Evolutionary conservation across 257 asterid species (phyloP), one percentile per base, ranked within the genome.

Genomic region (Striga asiatica): DNA sequence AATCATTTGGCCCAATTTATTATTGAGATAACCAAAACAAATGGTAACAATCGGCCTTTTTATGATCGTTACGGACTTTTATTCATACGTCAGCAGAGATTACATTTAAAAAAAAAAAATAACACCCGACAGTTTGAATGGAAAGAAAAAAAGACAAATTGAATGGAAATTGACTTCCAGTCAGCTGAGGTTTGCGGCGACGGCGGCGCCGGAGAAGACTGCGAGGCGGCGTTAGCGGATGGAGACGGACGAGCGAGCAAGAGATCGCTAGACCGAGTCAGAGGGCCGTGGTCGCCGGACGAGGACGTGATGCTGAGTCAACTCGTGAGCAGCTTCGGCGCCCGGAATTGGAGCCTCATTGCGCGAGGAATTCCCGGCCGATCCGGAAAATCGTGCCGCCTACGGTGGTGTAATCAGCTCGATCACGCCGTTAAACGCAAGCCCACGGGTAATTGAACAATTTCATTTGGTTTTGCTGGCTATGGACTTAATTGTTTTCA

Each of bases 361-460:
- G 94, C 97, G 10, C 83, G 88, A 6, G 94, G 94, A 50, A 83
- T 89, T 68, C 83, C 94, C 10, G 94, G 97, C 20, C 74, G 95
- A 74, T 78, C 93, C 51, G 97, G 97, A 2, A 88, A 88, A 54
- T 88, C 97, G 16, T 89, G 97, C 69, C 89, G 95, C 51, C 85
- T 89, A 10, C 81, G 97, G 1, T 89, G 95, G 97, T 89, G 95
- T 63, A 89, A 89, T 74, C 97, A 89, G 79, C 95, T 89, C 42
- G 89, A 89, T 52, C 97, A 92, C 10, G 58, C 93, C 34, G 82
- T 85, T 21, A 76, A 81, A 52, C 94, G 87, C 78, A 83, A 81
- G 57, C 97, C 95, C 47, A 65, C 91, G 12, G 94, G 97, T 85
- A 81, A 63, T 41, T 12, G 43, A 37, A 13, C 43, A 2, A 37